Evolutionary conservation across 495 filamentous ascomycete species (phyloP).

Genomic region (Penicillium macrosclerotiorum): DNA sequence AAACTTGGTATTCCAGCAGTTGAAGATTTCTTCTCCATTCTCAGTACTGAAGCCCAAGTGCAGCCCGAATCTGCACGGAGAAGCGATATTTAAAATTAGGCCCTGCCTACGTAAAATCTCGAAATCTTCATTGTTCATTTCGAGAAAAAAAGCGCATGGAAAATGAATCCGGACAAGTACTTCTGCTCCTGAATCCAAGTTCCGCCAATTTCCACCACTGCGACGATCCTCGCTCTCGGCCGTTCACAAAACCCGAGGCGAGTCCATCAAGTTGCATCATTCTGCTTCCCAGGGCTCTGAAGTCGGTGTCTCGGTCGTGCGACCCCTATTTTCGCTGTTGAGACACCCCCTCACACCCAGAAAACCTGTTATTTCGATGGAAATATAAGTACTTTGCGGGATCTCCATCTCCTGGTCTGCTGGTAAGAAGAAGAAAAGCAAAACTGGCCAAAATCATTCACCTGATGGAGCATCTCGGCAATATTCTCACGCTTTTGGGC

Average conservation of each 20-base stretch:
- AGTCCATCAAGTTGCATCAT: not conserved
- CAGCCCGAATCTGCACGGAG: too few species aligned
- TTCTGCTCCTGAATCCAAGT: too few species aligned
- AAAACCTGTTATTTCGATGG: not conserved
- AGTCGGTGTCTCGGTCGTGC: constrained; percentile 1
- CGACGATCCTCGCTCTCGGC: constrained; percentile 8
- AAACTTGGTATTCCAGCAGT: too few species aligned
- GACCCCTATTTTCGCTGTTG: not conserved
- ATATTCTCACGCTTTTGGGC: constrained; percentile 1
- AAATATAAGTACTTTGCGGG: constrained; percentile 2
- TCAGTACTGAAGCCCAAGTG: too few species aligned
- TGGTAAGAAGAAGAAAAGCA: not conserved
- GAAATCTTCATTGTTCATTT: too few species aligned
- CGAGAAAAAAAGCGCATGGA: too few species aligned
- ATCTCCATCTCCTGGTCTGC: not conserved
- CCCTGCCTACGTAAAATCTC: too few species aligned
- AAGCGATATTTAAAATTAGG: too few species aligned
- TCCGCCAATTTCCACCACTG: too few species aligned
- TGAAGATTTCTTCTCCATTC: too few species aligned
- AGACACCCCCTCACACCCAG: not conserved
- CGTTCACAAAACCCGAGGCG: constrained; percentile 8
- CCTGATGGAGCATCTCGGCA: constrained; percentile 2
- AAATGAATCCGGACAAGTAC: too few species aligned
- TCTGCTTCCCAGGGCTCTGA: not conserved
- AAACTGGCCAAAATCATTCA: not conserved